A percentile compares a stretch with the other conserved stretches of the same genome.
These are phyloP conservation scores for Cladosporium phlei DNA, from an alignment of 2,329 filamentous ascomycete species.

Conservation along the genomic window DNA sequence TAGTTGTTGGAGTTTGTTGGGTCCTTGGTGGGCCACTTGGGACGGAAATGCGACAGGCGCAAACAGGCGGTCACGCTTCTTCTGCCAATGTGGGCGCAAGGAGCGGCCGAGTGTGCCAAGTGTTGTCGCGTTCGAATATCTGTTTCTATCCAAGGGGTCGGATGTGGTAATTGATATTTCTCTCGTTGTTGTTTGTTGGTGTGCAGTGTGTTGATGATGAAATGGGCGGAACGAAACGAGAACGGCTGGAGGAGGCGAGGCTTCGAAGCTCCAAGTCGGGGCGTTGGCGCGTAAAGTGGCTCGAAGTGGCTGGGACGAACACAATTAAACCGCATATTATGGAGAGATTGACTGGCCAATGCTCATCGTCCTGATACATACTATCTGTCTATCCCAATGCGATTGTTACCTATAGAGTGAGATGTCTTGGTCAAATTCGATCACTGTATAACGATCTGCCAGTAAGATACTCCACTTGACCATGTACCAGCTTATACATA, in stretches of 20 bases:
- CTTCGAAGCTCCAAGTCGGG: too few species aligned
- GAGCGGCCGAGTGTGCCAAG: background rate
- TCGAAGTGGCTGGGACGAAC: constrained; percentile 4
- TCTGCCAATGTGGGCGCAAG: background rate
- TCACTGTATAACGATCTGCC: too few species aligned
- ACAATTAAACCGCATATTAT: too few species aligned
- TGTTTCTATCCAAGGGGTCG: background rate
- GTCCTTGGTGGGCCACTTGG: background rate
- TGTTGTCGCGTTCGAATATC: too few species aligned
- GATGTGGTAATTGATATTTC: background rate
- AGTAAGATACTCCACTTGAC: too few species aligned
- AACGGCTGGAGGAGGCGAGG: background rate
- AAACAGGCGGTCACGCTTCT: constrained; percentile 10
- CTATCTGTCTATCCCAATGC: too few species aligned
- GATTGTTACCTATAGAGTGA: too few species aligned
- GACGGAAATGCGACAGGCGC: constrained; percentile 4
- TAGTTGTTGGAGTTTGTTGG: background rate
- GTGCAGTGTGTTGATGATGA: constrained; percentile 1
- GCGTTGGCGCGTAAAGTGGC: constrained; percentile 7
- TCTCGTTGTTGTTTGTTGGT: constrained; percentile 7
- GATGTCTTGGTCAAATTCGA: too few species aligned
- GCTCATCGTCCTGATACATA: too few species aligned
- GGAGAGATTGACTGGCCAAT: too few species aligned
- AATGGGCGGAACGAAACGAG: constrained; percentile 2
- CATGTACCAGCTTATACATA: too few species aligned